Evolutionary conservation across 1,284 basidiomycete species (phyloP).

Genomic region (Moesziomyces antarcticus): DNA sequence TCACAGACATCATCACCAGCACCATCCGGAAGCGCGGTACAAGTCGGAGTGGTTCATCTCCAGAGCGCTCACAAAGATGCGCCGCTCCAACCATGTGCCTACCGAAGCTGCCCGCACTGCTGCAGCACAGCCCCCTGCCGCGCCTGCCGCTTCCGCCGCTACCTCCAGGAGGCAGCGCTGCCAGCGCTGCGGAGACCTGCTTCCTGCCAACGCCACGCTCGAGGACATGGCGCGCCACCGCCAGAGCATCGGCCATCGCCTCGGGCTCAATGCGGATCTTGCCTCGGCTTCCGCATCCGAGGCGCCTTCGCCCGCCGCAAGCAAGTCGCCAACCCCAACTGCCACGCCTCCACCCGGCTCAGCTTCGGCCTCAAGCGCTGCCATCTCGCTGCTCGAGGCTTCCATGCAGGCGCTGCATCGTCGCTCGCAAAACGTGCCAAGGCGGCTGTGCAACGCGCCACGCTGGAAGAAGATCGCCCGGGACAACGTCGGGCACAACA

Average conservation of each 20-base stretch:
- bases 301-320: constrained; percentile 20
- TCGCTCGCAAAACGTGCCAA: constrained; percentile 6
- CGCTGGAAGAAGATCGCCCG: constrained; percentile 33
- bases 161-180: constrained; percentile 1
- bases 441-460: constrained; percentile 22
- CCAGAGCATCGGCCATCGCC: constrained; percentile 38
- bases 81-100: not conserved
- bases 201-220: constrained; percentile 16
- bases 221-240: constrained; percentile 31
- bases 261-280: constrained; percentile 32
- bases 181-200: constrained; percentile 23
- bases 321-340: constrained; percentile 14
- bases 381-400: constrained; percentile 1
- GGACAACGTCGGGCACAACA: constrained; percentile 39
- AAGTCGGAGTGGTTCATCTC: constrained; percentile 37
- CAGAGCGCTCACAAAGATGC: constrained; percentile 22
- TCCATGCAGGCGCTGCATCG: constrained; percentile 3
- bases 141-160: not conserved
- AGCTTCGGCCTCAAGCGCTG: constrained; percentile 2
- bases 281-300: constrained; percentile 36
- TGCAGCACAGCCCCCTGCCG: too few species aligned
- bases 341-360: constrained; percentile 3
- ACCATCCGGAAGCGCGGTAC: constrained; percentile 12
- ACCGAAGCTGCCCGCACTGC: not conserved
- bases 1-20: constrained; percentile 22